Conservation (phyloP, 78 protist genomes). For the Dictyostelium capitatum region DNA sequence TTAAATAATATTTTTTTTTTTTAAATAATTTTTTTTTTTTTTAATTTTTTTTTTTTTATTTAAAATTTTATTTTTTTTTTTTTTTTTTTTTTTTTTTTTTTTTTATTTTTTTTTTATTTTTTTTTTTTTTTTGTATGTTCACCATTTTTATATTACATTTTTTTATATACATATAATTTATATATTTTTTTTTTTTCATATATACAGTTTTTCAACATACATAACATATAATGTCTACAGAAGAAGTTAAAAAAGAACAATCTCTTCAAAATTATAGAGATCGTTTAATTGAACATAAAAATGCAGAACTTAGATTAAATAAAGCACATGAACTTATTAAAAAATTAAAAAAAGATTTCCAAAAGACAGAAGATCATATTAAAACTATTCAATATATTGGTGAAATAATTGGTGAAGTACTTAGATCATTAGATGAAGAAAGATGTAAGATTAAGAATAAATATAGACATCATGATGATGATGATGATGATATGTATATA, state of each 20-base stretch:
- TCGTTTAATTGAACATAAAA: conserved; percentile 77
- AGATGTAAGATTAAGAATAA: conserved; percentile 88
- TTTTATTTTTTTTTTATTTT: no score
- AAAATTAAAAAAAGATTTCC: conserved; percentile 85
- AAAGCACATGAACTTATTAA: conserved; percentile 52
- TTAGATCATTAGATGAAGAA: conserved; percentile 97
- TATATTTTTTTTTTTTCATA: no score
- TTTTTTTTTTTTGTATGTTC: no score
- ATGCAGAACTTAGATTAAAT: conserved; percentile 66
- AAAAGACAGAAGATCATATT: conserved; percentile 97
- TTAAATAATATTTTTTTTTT: no score
- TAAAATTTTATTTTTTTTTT: no score
- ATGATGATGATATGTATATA: not conserved
- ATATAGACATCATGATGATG: no score
- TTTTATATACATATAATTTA: no score
- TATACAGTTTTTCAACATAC: not conserved
- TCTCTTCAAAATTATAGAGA: conserved; percentile 69
- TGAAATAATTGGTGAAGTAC: conserved; percentile 99
- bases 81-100: no score
- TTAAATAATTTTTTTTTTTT: no score
- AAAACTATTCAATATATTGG: conserved; percentile 99
- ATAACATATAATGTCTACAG: conserved; percentile 3
- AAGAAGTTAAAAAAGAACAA: conserved; percentile 55
- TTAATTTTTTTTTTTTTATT: no score
- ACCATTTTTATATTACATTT: no score